These are phyloP conservation scores for Penicillium arizonense DNA, from an alignment of 495 filamentous ascomycete species.

Conservation along the genomic window DNA sequence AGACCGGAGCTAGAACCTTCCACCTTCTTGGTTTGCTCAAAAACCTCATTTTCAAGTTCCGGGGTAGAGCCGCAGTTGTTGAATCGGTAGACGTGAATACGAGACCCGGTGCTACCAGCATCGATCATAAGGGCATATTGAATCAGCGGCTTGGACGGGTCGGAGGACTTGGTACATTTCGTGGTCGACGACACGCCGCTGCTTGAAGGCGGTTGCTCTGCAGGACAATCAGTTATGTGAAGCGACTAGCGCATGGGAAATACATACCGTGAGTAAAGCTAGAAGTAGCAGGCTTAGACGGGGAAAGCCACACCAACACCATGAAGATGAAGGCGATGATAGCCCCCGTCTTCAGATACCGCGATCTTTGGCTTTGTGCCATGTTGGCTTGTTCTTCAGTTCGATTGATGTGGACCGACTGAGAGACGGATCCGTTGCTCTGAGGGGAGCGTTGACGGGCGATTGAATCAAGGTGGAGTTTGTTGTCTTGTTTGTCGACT, in stretches of 20 bases:
- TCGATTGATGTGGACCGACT: slow-evolving; percentile 10
- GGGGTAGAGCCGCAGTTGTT: slow-evolving; percentile 96
- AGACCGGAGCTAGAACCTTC: slow-evolving; percentile 71
- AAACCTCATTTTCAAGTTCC: slow-evolving; percentile 89
- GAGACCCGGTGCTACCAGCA: slow-evolving; percentile 94
- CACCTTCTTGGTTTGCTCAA: slow-evolving; percentile 82
- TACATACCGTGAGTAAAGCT: slow-evolving; percentile 41
- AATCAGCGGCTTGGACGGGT: slow-evolving; percentile 84
- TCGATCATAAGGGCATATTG: slow-evolving; percentile 99
- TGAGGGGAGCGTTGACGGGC: slow-evolving; percentile 35
- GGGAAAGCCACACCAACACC: slow-evolving; percentile 72
- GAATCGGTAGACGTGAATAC: slow-evolving; percentile 97
- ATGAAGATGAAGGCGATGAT: slow-evolving; percentile 73
- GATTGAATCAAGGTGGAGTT: slow-evolving; percentile 14
- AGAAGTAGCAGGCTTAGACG: slow-evolving; percentile 42
- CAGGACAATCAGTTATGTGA: slow-evolving; percentile 7
- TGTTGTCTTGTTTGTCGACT: slow-evolving; percentile 34
- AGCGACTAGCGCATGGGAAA: background rate
- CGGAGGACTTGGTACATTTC: slow-evolving; percentile 78
- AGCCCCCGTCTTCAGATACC: slow-evolving; percentile 80
- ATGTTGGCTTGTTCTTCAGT: slow-evolving; percentile 43
- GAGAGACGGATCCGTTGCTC: slow-evolving; percentile 18
- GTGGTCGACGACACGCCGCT: slow-evolving; percentile 33
- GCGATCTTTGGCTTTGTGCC: slow-evolving; percentile 70
- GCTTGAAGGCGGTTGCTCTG: slow-evolving; percentile 28